Conservation (phyloP, 495 filamentous ascomycete genomes). For the Astrothelium subdiscretum region DNA sequence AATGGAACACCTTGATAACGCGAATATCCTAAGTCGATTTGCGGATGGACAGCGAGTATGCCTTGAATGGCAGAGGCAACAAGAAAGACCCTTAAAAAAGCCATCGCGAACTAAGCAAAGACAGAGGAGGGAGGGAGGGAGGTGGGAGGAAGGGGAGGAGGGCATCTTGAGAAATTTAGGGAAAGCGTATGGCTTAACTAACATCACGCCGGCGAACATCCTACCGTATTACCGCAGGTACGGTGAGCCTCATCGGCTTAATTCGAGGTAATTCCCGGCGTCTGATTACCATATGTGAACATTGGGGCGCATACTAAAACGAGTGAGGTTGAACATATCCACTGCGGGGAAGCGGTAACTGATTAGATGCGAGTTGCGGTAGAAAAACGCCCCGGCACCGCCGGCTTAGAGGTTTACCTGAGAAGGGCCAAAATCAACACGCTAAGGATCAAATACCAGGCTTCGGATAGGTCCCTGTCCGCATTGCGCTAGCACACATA, state of each 20-base stretch:
- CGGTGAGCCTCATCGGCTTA: not conserved
- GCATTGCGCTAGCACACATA: too few species aligned
- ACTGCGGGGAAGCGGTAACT: not conserved
- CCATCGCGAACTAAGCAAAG: not conserved
- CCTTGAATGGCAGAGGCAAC: not conserved
- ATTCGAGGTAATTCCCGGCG: not conserved
- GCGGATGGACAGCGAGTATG: conserved; percentile 12
- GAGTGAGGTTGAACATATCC: too few species aligned
- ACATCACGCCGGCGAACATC: too few species aligned
- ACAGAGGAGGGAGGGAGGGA: not conserved
- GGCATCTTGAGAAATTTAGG: not conserved
- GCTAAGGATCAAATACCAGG: not conserved
- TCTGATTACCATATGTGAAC: not conserved
- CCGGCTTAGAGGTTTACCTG: not conserved
- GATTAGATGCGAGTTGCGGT: not conserved
- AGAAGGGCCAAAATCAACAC: not conserved
- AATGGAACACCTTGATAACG: conserved; percentile 16
- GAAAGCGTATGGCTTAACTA: too few species aligned
- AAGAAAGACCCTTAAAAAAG: not conserved
- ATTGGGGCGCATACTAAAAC: not conserved
- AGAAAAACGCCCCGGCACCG: too few species aligned
- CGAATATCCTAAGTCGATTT: conserved; percentile 22
- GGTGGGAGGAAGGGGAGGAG: not conserved
- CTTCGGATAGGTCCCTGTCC: too few species aligned
- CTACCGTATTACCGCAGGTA: too few species aligned